Evolutionary conservation across 805 yeast species (phyloP), one percentile per base, ranked within the genome.

Genomic region (Metschnikowia hibisci): DNA sequence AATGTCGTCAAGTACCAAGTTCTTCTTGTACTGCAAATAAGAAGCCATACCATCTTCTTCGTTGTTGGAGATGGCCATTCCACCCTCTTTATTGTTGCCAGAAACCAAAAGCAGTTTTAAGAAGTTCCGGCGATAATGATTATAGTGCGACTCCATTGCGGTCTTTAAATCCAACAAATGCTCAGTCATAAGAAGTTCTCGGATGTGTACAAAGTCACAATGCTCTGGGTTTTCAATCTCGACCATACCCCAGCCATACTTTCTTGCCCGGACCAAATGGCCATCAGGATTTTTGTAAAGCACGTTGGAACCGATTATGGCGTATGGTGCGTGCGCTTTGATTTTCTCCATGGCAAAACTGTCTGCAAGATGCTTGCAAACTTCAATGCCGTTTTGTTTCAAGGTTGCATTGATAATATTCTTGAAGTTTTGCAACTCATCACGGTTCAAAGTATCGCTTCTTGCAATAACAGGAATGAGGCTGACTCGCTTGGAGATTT

Each of bases 231-330:
- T 83, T 56, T 86, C 96, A 32, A 87, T 84, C 57, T 89, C 96
- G 11, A 87, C 86, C 16, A 77, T 62, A 0, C 97, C 97, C 96
- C 96, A 90, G 13, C 69, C 73, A 66, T 88, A 90, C 56, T 62
- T 51, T 52, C 72, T 23, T 12, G 53, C 96, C 49, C 84, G 73
- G 23, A 85, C 85, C 3, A 63, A 47, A 26, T 72, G 63, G 8
- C 81, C 59, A 7, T 53, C 55, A 1, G 50, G 34, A 16, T 54
- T 53, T n/a, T 32, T 38, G 46, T 52, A 45, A 11, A 39, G 31
- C 9, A 73, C 71, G 48, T 74, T 81, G 2, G 95, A 78, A 15
- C 89, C 84, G 47, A 90, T 78, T 3, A 88, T 68, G 2, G 87
- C 71, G 60, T 75, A 88, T 0, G 97, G 96, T 53, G 78, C 74